Evolutionary conservation across 2,329 filamentous ascomycete species (phyloP), one percentile per base, ranked within the genome.

Genomic region (Arthrobotrys entomopaga): DNA sequence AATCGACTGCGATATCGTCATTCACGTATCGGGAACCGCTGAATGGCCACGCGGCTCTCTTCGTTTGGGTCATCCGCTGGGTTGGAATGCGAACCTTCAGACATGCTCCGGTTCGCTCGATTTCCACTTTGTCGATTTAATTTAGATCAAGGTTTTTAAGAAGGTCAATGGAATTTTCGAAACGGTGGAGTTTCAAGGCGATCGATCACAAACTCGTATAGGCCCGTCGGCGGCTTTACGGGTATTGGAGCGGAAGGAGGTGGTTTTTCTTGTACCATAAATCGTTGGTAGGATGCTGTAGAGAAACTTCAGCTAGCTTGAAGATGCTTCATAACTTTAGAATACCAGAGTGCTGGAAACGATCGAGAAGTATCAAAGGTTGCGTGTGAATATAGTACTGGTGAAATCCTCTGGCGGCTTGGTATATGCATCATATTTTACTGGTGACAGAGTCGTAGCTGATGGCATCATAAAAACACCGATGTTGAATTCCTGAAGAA

Each of bases 11-110:
- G n/a, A 63, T 29, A 10, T 63, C 40, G 13, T 70, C 57, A 5
- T 63, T 70, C 11, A 63, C 16, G 46, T 63, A 70, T 15, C 49
- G 65, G 65, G 20, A 70, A 70, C 11, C 20, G 65, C 7, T 57
- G 24, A n/a, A 56, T 50, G 15, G 15, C 4, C 38, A 48, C 13
- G n/a, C 52, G 26, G 7, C 43, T 29, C 15, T 49, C 52, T 24
- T 66, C 54, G 8, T 58, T 53, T 38, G 8, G 13, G 1, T 57
- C 50, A 2, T 15, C 48, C 34, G 49, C 26, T 15, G 48, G 65
- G 16, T 56, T 49, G 11, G 57, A 49, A 24, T 69, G 5, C 29
- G 29, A 34, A 34, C n/a, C n/a, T n/a, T n/a, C n/a, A n/a, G n/a
- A n/a, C n/a, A 13, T 19, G 16, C 65, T 29, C 38, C 38, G 6